phyloP scores from a whole-genome alignment of 2,329 filamentous ascomycete species.

The Arachnomyces sp. region DNA sequence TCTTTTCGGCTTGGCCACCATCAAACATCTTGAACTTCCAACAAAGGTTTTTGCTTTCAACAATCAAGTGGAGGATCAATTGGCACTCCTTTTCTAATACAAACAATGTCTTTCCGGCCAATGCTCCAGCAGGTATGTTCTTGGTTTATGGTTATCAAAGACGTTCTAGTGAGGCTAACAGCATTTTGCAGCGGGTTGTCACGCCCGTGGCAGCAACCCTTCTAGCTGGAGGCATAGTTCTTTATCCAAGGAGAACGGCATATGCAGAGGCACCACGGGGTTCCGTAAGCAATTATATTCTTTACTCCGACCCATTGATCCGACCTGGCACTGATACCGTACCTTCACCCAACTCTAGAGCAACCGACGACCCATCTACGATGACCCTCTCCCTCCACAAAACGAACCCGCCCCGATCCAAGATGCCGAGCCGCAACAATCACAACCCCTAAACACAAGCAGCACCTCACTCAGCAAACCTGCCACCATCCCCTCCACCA shows the following conservation, averaged over 20 bases:
- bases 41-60: not conserved
- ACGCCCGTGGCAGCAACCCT: slow-evolving; percentile 33
- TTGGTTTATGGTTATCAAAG: not conserved
- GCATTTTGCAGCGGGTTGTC: slow-evolving; percentile 26
- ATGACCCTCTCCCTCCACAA: slow-evolving; percentile 7
- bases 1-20: not conserved
- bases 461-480: slow-evolving; percentile 12
- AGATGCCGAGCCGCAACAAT: slow-evolving; percentile 2
- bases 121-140: slow-evolving; percentile 32
- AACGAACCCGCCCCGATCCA: slow-evolving; percentile 5
- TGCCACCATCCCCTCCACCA: slow-evolving; percentile 16
- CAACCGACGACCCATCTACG: slow-evolving; percentile 15
- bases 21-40: not conserved
- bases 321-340: no score
- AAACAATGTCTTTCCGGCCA: slow-evolving; percentile 33
- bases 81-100: slow-evolving; percentile 17
- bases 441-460: slow-evolving; percentile 2
- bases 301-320: no score
- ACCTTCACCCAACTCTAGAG: no score
- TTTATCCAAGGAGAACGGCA: slow-evolving; percentile 33
- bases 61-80: slow-evolving; percentile 17
- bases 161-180: slow-evolving; percentile 9
- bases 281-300: no score
- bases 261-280: slow-evolving; percentile 33
- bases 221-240: slow-evolving; percentile 31